phyloP scores from a whole-genome alignment of 768 basidiomycete genomes.

The Boletus rubroflammeus region DNA sequence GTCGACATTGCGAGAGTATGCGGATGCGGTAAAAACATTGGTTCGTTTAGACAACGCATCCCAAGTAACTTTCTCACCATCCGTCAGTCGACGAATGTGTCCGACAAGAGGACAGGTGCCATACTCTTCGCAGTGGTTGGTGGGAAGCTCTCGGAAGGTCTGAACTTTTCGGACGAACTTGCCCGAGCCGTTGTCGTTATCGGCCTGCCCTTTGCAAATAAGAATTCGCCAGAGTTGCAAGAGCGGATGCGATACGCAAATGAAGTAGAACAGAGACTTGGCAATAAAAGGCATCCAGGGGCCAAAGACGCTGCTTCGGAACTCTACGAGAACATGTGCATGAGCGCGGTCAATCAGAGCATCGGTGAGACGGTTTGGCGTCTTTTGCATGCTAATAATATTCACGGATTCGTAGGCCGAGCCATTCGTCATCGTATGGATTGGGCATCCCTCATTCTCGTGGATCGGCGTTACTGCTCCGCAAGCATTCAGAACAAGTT shows the following conservation, averaged over 20 bases:
- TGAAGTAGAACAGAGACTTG: constrained; percentile 47
- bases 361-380: constrained; percentile 58
- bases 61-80: constrained; percentile 1
- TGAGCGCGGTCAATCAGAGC: constrained; percentile 95
- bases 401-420: constrained; percentile 52
- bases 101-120: constrained; percentile 52
- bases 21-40: constrained; percentile 39
- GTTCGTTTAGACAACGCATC: constrained; percentile 11
- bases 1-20: constrained; percentile 68
- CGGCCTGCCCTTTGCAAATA: constrained; percentile 91
- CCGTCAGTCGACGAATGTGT: constrained; percentile 17
- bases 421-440: constrained; percentile 90
- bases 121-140: constrained; percentile 93
- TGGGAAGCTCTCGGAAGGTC: constrained; percentile 94
- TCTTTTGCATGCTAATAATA: background rate
- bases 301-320: constrained; percentile 71
- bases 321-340: constrained; percentile 87
- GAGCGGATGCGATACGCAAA: constrained; percentile 91
- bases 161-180: constrained; percentile 73
- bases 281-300: constrained; percentile 32
- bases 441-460: constrained; percentile 86
- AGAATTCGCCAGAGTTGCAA: constrained; percentile 83
- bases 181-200: constrained; percentile 85
- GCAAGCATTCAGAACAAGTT: constrained; percentile 70
- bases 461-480: constrained; percentile 80